These are phyloP conservation scores for Xylaria intraflava DNA, from an alignment of 495 filamentous ascomycete species.

Conservation along the genomic window DNA sequence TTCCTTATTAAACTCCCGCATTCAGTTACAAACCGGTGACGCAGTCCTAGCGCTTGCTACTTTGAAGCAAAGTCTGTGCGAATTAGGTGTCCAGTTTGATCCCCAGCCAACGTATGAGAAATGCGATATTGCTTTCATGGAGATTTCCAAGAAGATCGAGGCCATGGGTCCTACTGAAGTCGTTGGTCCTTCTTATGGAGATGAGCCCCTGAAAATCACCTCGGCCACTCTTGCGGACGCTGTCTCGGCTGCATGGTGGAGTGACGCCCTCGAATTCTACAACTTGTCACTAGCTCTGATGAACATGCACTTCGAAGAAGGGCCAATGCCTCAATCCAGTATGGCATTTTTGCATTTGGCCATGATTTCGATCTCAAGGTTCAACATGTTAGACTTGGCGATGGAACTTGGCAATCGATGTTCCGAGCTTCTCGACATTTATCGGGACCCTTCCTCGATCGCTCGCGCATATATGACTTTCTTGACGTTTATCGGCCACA, in stretches of 20 bases:
- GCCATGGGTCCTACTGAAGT: slow-evolving; percentile 51
- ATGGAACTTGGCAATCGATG: slow-evolving; percentile 57
- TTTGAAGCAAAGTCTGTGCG: slow-evolving; percentile 59
- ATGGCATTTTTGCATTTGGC: slow-evolving; percentile 70
- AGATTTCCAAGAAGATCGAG: slow-evolving; percentile 52
- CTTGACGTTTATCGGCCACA: slow-evolving; percentile 65
- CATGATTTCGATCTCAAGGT: slow-evolving; percentile 64
- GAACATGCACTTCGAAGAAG: slow-evolving; percentile 57
- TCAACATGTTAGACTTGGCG: slow-evolving; percentile 65
- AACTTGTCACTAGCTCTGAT: slow-evolving; percentile 66
- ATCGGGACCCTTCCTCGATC: slow-evolving; percentile 60
- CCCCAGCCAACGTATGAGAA: slow-evolving; percentile 61
- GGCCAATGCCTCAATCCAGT: slow-evolving; percentile 65
- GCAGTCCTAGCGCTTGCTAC: slow-evolving; percentile 58
- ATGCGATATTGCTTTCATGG: slow-evolving; percentile 65
- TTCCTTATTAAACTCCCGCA: slow-evolving; percentile 70
- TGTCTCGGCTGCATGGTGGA: slow-evolving; percentile 77
- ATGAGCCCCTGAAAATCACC: slow-evolving; percentile 52
- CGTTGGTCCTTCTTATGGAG: slow-evolving; percentile 42
- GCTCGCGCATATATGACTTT: slow-evolving; percentile 67
- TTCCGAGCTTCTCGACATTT: slow-evolving; percentile 58
- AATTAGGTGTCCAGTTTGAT: slow-evolving; percentile 59
- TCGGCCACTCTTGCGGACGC: slow-evolving; percentile 73
- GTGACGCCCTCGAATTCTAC: slow-evolving; percentile 67
- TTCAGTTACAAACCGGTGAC: slow-evolving; percentile 67